Conservation (phyloP, 345 rosid species). For the Hevea brasiliensis region DNA sequence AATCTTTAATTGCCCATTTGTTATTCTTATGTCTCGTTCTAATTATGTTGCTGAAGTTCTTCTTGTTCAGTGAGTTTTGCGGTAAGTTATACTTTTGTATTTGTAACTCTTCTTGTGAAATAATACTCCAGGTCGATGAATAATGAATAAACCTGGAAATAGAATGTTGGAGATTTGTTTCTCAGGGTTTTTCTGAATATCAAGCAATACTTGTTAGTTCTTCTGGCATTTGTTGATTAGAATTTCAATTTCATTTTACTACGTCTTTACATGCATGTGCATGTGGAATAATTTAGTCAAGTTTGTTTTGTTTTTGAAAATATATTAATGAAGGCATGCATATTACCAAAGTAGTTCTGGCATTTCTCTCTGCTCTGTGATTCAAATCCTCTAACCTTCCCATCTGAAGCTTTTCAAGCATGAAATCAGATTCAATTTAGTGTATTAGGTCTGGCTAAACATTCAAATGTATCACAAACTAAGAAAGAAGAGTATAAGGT, state of each 20-base stretch:
- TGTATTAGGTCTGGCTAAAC: not conserved
- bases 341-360: not conserved
- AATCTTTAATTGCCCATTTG: not conserved
- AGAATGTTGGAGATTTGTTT: not conserved
- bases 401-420: not conserved
- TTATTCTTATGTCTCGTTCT: not conserved
- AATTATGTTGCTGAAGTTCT: not conserved
- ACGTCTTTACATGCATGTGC: not conserved
- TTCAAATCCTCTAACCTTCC: not conserved
- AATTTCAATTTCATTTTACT: not conserved
- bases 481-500: too few relatives aligned
- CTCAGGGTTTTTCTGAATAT: not conserved
- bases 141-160: not conserved
- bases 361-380: too few relatives aligned
- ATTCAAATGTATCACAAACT: not conserved
- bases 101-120: not conserved
- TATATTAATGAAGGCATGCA: not conserved
- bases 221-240: not conserved
- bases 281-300: not conserved
- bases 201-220: too few relatives aligned
- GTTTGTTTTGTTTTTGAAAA: not conserved
- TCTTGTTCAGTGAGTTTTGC: not conserved
- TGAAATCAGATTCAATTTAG: not conserved
- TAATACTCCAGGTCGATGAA: not conserved
- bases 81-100: not conserved